These are phyloP conservation scores for Saururus chinensis DNA, from an alignment of 164 flowering plant genomes.

Conservation along the genomic window DNA sequence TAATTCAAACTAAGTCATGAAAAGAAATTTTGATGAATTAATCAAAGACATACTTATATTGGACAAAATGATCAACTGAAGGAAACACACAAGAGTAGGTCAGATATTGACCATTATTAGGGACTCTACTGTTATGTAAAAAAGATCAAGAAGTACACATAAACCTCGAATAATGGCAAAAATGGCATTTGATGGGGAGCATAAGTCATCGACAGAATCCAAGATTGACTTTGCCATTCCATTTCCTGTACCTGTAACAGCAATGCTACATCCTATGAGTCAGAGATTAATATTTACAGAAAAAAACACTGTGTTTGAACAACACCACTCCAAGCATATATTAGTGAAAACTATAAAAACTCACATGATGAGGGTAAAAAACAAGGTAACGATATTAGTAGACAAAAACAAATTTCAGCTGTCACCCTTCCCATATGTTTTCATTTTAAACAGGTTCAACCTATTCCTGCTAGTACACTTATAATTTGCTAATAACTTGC, in stretches of 20 bases:
- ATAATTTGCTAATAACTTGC: too few relatives aligned
- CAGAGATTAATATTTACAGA: not conserved
- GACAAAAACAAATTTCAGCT: too few relatives aligned
- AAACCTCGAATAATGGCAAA: slow-evolving; percentile 79
- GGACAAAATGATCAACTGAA: not conserved
- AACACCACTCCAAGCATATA: too few relatives aligned
- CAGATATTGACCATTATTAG: too few relatives aligned
- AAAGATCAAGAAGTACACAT: not conserved
- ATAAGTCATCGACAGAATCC: slow-evolving; percentile 66
- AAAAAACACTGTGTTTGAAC: not conserved
- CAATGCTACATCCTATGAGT: not conserved
- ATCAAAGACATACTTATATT: too few relatives aligned
- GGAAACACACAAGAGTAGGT: not conserved
- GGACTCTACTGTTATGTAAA: too few relatives aligned
- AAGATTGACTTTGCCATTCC: slow-evolving; percentile 91
- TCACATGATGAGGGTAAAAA: too few relatives aligned
- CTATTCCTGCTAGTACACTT: too few relatives aligned
- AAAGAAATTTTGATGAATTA: not conserved
- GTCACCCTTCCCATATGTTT: too few relatives aligned
- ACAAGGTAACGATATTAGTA: too few relatives aligned
- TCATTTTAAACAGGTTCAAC: too few relatives aligned
- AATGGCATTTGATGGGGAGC: slow-evolving; percentile 51
- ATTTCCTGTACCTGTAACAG: slow-evolving; percentile 79
- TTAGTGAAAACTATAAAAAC: too few relatives aligned
- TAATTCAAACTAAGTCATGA: not conserved